Evolutionary conservation across 2,329 filamentous ascomycete species (phyloP).

Genomic region (Aspergillus fumigatus): DNA sequence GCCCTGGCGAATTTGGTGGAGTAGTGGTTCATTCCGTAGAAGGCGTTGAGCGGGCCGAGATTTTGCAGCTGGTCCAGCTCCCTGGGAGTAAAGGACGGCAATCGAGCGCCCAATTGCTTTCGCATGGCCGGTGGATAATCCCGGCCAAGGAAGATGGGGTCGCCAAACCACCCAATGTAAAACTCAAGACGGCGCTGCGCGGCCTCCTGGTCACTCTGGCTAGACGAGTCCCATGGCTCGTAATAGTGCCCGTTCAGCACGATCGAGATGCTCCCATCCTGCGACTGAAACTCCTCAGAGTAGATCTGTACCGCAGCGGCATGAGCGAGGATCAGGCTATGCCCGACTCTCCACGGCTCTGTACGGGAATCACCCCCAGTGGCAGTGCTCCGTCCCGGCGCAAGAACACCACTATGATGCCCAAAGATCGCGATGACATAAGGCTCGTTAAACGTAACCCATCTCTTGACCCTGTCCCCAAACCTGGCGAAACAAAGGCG

Average conservation of each 20-base stretch:
- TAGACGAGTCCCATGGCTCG: constrained; percentile 24
- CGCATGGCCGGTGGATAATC: constrained; percentile 35
- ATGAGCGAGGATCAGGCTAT: constrained; percentile 4
- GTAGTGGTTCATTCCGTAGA: constrained; percentile 16
- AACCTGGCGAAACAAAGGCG: constrained; percentile 27
- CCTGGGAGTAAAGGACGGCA: not conserved
- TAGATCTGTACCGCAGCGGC: constrained; percentile 1
- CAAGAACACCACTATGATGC: constrained; percentile 1
- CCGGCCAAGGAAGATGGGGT: constrained; percentile 35
- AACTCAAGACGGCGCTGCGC: constrained; percentile 19
- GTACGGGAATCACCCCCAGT: not conserved
- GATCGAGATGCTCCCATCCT: constrained; percentile 2
- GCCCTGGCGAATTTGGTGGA: constrained; percentile 7
- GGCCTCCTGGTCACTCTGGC: constrained; percentile 12
- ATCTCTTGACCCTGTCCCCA: constrained; percentile 27
- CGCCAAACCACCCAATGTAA: constrained; percentile 36
- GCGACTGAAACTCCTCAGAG: not conserved
- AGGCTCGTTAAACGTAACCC: constrained; percentile 35
- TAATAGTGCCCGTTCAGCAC: constrained; percentile 20
- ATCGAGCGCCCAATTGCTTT: constrained; percentile 2
- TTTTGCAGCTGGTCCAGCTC: not conserved
- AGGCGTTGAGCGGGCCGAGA: constrained; percentile 1
- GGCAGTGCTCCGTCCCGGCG: constrained; percentile 1
- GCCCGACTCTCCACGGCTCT: constrained; percentile 6
- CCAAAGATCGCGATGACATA: constrained; percentile 30